These are phyloP conservation scores for Flaveria floridana DNA, from an alignment of 140 eudicot species.

Conservation along the genomic window DNA sequence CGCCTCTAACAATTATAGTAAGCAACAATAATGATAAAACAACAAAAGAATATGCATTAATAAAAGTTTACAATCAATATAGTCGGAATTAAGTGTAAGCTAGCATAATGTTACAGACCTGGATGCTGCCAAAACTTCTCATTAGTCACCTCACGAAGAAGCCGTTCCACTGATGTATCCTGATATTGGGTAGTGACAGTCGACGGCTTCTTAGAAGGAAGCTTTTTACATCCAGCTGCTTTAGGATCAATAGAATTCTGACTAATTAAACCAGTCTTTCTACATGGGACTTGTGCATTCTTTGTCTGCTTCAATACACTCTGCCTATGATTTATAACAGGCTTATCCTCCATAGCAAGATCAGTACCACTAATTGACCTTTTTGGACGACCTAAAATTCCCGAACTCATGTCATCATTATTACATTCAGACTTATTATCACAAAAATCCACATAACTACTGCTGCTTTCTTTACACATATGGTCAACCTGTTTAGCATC, in stretches of 20 bases:
- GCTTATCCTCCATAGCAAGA: constrained; percentile 53
- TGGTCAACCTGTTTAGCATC: constrained; percentile 56
- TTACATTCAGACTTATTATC: constrained; percentile 62
- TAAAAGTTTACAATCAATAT: constrained; percentile 10
- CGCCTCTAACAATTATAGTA: background rate
- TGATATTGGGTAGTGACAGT: constrained; percentile 49
- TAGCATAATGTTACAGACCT: constrained; percentile 47
- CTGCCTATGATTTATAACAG: constrained; percentile 46
- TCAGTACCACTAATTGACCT: constrained; percentile 64
- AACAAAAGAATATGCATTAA: constrained; percentile 2
- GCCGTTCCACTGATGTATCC: constrained; percentile 90
- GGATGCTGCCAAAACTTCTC: constrained; percentile 92
- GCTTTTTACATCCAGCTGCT: constrained; percentile 52
- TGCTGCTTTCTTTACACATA: constrained; percentile 54
- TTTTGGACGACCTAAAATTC: constrained; percentile 54
- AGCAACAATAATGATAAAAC: constrained; percentile 13
- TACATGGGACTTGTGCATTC: constrained; percentile 48
- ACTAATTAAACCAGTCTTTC: constrained; percentile 55
- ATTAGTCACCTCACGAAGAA: constrained; percentile 93
- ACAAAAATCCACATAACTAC: constrained; percentile 52
- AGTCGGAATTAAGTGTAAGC: constrained; percentile 14
- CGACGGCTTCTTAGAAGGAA: constrained; percentile 71
- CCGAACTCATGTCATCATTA: constrained; percentile 58
- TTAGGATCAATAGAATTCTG: constrained; percentile 57
- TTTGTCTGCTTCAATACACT: constrained; percentile 52